These are phyloP conservation scores for Curvularia eragrostidis DNA, from an alignment of 2,329 filamentous ascomycete species.

Conservation along the genomic window DNA sequence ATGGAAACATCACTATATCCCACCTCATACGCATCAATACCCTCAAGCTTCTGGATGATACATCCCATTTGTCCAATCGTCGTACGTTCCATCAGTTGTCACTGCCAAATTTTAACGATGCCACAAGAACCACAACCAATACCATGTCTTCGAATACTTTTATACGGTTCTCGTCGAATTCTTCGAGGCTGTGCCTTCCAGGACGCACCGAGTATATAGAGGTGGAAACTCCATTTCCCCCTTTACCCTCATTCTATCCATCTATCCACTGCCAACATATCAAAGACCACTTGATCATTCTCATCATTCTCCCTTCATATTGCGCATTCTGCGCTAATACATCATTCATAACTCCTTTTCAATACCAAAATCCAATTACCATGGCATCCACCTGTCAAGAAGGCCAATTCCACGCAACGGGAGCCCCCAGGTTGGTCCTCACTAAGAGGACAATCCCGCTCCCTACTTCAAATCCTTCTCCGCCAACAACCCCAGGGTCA, in stretches of 20 bases:
- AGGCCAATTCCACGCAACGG: background rate
- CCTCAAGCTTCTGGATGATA: background rate
- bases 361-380: background rate
- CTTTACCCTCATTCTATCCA: background rate
- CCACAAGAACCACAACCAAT: background rate
- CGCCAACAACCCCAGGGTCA: slow-evolving; percentile 4
- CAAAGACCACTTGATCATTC: background rate
- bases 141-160: background rate
- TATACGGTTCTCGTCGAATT: background rate
- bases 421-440: background rate
- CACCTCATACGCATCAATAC: too few species aligned
- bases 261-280: background rate
- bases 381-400: slow-evolving; percentile 1
- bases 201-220: background rate
- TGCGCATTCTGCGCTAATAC: background rate
- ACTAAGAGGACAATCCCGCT: background rate
- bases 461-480: background rate
- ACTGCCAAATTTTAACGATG: too few species aligned
- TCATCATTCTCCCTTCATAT: background rate
- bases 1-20: too few species aligned
- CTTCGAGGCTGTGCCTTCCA: background rate
- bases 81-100: background rate
- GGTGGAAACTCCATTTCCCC: background rate
- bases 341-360: background rate
- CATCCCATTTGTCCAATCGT: background rate